Evolutionary conservation across 2,329 filamentous ascomycete species (phyloP), one percentile per base, ranked within the genome.

Genomic region (Macrophomina phaseolina): DNA sequence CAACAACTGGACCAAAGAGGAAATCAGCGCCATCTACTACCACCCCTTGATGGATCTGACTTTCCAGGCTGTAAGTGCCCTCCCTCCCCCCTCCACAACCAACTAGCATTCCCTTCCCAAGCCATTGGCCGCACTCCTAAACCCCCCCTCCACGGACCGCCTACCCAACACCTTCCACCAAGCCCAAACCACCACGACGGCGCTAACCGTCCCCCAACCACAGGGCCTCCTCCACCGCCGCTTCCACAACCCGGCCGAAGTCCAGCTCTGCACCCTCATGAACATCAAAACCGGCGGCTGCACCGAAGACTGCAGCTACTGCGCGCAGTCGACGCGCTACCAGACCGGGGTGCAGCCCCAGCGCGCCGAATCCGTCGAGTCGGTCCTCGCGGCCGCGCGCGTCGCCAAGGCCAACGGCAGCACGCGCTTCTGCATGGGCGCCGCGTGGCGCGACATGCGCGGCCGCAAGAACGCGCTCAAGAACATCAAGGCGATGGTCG

Each of bases 211-310:
- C 12, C 16, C 30, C 58, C 28, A 40, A 52, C 48, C 16, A 36
- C 70, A 95, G 92, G 89, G 87, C 70, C 86, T 85, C 42, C 82
- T 97, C 67, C 93, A 97, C 80, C 89, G 92, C 53, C 90, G 90
- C 72, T 96, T 96, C 82, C 93, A 97, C 81, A 87, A 91, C 74
- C 91, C 93, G 6, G 85, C 89, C 55, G 89, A 92, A 34, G 92
- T 97, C 69, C 93, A 97, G 80, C 90, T 97, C 80, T 97, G 93
- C 82, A 97, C 93, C 0, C 84, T 97, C 67, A 96, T 97, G 91
- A 97, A 96, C 84, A 97, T 97, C 83, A 97, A 97, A 78, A 96
- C 92, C 8, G 93, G 93, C 65, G 93, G 93, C 56, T 97, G 93
- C 81, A 93, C 88, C 72, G 93, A 97, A 79, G 93, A 97, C 80